Evolutionary conservation across 441 rosid species (phyloP).

Genomic region (Theobroma grandiflorum): DNA sequence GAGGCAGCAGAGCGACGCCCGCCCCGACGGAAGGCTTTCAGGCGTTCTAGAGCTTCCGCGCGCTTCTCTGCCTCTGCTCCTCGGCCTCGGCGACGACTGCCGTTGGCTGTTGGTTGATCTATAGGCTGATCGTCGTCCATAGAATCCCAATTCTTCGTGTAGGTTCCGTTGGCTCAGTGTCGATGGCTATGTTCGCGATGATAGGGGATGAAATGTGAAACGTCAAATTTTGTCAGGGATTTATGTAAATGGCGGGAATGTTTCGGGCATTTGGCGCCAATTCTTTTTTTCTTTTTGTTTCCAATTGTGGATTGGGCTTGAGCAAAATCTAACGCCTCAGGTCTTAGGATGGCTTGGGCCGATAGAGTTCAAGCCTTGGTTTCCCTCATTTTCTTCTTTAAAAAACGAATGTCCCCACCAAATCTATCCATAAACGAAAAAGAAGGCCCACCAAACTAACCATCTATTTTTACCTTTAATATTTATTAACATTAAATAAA

Average conservation of each 20-base stretch:
- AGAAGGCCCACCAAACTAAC: too few relatives aligned
- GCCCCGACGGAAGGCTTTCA: slow-evolving; percentile 70
- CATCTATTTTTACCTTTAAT: too few relatives aligned
- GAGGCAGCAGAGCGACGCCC: slow-evolving; percentile 64
- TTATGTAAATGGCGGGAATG: slow-evolving; percentile 43
- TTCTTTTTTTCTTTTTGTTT: too few relatives aligned
- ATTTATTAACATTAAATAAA: too few relatives aligned
- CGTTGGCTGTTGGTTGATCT: slow-evolving; percentile 47
- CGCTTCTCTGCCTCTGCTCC: slow-evolving; percentile 63
- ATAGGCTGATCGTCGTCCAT: slow-evolving; percentile 60
- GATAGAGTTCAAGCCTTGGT: too few relatives aligned
- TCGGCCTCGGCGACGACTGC: slow-evolving; percentile 62
- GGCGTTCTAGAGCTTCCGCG: slow-evolving; percentile 70
- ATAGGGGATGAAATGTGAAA: not conserved
- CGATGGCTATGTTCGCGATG: slow-evolving; percentile 19
- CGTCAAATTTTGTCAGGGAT: not conserved
- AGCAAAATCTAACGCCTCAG: too few relatives aligned
- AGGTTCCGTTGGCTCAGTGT: not conserved
- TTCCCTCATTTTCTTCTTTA: too few relatives aligned
- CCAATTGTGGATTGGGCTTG: too few relatives aligned
- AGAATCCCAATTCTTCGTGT: not conserved
- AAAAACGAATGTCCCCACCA: too few relatives aligned
- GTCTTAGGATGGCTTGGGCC: too few relatives aligned
- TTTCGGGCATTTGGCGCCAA: slow-evolving; percentile 40
- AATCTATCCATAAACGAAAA: too few relatives aligned